Evolutionary conservation across 208 protist genomes (phyloP).

Genomic region (Wallacemonas sp.): DNA sequence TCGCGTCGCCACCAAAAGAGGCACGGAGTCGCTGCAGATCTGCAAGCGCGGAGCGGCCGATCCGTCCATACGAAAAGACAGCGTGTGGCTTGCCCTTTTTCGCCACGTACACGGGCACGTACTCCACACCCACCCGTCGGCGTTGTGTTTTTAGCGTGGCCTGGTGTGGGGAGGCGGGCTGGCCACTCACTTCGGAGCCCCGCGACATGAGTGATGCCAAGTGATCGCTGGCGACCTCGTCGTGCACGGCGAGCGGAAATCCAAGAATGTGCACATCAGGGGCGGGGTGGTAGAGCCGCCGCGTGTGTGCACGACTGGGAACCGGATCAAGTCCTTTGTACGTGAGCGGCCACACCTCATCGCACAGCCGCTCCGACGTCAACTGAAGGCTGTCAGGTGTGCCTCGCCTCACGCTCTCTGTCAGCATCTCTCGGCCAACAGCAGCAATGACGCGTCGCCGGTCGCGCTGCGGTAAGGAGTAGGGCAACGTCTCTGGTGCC

Average conservation of each 20-base stretch:
- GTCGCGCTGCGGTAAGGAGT: background rate
- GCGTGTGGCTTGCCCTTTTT: conserved; percentile 24
- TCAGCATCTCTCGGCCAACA: conserved; percentile 1
- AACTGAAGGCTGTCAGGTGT: background rate
- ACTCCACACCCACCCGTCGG: conserved; percentile 13
- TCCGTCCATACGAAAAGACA: conserved; percentile 36
- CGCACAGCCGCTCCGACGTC: background rate
- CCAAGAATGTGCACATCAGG: conserved; percentile 42
- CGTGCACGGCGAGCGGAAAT: conserved; percentile 26
- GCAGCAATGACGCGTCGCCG: background rate
- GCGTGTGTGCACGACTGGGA: background rate
- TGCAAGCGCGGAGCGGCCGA: conserved; percentile 24
- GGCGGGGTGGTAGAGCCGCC: conserved; percentile 28
- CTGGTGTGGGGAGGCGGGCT: no score
- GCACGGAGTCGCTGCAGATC: conserved; percentile 3
- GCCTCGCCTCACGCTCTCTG: background rate
- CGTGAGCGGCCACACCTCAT: background rate
- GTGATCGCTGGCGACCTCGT: conserved; percentile 19
- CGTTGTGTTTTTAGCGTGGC: background rate
- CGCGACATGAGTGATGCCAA: background rate
- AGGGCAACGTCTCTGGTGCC: background rate
- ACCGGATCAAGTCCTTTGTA: background rate
- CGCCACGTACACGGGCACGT: conserved; percentile 8
- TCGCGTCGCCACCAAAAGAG: conserved; percentile 11
- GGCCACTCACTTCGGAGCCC: no score